Evolutionary conservation across 768 basidiomycete species (phyloP).

Genomic region (Suillus clintonianus): DNA sequence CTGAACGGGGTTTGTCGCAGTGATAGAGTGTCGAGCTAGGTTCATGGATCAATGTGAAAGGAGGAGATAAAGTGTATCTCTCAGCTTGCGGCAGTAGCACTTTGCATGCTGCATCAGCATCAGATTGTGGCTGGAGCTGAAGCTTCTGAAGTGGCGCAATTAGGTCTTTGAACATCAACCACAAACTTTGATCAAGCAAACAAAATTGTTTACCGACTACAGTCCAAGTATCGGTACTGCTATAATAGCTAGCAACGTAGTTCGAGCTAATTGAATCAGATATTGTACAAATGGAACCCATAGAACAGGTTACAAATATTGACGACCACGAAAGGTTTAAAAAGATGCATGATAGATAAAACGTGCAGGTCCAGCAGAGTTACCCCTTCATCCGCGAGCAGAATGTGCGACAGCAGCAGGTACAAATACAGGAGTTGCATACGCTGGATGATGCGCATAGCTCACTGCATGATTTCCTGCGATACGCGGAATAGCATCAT

Average conservation of each 20-base stretch:
- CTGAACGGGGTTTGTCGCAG: slow-evolving; percentile 70
- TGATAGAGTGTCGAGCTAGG: slow-evolving; percentile 82
- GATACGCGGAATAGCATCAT: slow-evolving; percentile 32
- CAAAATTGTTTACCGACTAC: background rate
- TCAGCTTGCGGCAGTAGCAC: slow-evolving; percentile 6
- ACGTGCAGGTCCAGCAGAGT: slow-evolving; percentile 23
- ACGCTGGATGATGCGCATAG: slow-evolving; percentile 27
- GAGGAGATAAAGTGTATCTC: slow-evolving; percentile 6
- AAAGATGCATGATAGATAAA: slow-evolving; percentile 25
- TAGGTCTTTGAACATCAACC: background rate
- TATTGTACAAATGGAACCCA: slow-evolving; percentile 20
- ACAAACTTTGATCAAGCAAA: background rate
- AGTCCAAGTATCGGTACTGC: background rate
- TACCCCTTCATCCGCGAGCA: slow-evolving; percentile 24
- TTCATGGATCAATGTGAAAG: slow-evolving; percentile 60
- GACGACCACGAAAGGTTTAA: slow-evolving; percentile 15
- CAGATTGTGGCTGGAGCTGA: slow-evolving; percentile 8
- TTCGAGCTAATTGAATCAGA: slow-evolving; percentile 4
- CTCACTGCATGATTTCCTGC: slow-evolving; percentile 18
- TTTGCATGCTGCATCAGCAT: slow-evolving; percentile 17
- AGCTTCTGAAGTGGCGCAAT: slow-evolving; percentile 5
- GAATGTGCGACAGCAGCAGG: slow-evolving; percentile 29
- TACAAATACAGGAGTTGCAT: slow-evolving; percentile 27
- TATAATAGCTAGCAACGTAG: background rate
- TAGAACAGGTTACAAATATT: slow-evolving; percentile 9